Conservation (phyloP, 257 asterid genomes). For the Petunia secreta region DNA sequence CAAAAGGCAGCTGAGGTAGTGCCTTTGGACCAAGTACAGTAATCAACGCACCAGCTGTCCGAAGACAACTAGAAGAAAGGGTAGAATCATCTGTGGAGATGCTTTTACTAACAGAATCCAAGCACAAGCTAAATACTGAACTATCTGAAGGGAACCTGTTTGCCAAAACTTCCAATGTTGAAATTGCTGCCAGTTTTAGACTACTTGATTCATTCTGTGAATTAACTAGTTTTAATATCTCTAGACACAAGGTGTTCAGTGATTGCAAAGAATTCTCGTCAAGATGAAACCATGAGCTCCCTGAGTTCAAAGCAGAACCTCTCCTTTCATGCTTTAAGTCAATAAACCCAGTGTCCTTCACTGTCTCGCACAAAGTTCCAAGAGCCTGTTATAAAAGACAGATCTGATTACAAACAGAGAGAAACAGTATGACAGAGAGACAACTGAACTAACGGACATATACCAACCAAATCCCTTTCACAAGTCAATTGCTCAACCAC, state of each 20-base stretch:
- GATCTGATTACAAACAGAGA: constrained; percentile 9
- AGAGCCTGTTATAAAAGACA: constrained; percentile 66
- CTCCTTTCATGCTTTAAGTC: constrained; percentile 49
- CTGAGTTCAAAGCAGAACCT: constrained; percentile 44
- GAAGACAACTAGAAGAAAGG: constrained; percentile 73
- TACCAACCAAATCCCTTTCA: constrained; percentile 12
- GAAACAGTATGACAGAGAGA: constrained; percentile 4
- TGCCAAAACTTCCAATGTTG: constrained; percentile 74
- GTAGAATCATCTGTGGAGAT: constrained; percentile 59
- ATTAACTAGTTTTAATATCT: constrained; percentile 57
- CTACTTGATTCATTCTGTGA: constrained; percentile 47
- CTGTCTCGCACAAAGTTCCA: constrained; percentile 68
- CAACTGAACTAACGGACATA: constrained; percentile 4
- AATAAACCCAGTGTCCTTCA: constrained; percentile 55
- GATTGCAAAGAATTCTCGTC: constrained; percentile 49
- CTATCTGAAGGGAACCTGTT: constrained; percentile 61
- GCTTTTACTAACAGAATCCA: constrained; percentile 63
- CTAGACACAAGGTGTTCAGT: constrained; percentile 56
- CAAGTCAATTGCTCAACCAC: background rate
- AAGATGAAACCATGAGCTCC: constrained; percentile 69
- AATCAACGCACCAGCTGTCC: constrained; percentile 74
- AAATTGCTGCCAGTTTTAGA: constrained; percentile 71
- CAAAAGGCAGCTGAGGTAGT: constrained; percentile 72
- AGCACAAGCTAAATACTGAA: constrained; percentile 65
- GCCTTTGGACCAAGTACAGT: constrained; percentile 84